A percentile compares a stretch with the other conserved stretches of the same genome.
Evolutionary conservation across 2,329 filamentous ascomycete genomes (phyloP).

Genomic region (Pestalotiopsis sp.): DNA sequence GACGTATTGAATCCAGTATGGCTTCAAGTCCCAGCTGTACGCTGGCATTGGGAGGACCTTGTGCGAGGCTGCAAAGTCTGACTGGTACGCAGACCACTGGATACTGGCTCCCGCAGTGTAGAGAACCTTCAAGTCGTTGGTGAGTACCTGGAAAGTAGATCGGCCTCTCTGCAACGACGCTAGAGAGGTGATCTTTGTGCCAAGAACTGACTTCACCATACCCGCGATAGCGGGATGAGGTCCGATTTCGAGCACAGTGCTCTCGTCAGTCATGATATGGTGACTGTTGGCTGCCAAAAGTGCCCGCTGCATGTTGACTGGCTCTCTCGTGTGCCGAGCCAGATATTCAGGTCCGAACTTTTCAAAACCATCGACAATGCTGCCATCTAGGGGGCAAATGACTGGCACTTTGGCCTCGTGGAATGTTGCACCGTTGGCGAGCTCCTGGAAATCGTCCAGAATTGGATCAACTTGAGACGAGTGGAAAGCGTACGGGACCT

Average conservation of each 20-base stretch:
- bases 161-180: conserved; percentile 15
- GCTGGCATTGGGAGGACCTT: conserved; percentile 58
- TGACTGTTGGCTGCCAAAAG: not conserved
- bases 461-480: conserved; percentile 12
- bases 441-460: not conserved
- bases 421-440: not conserved
- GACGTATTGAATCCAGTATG: conserved; percentile 47
- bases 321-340: conserved; percentile 31
- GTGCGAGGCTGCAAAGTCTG: conserved; percentile 54
- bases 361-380: conserved; percentile 7
- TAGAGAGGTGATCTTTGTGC: conserved; percentile 8
- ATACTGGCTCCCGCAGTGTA: conserved; percentile 47
- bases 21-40: conserved; percentile 65
- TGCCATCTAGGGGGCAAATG: conserved; percentile 18
- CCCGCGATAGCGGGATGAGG: conserved; percentile 32
- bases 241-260: conserved; percentile 36
- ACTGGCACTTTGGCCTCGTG: not conserved
- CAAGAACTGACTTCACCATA: conserved; percentile 34
- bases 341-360: conserved; percentile 17
- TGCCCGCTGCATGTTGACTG: conserved; percentile 36
- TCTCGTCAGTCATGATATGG: conserved; percentile 15
- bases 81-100: conserved; percentile 59
- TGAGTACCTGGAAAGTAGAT: conserved; percentile 37
- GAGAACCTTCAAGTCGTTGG: conserved; percentile 46
- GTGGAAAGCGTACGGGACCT: conserved; percentile 14